These are phyloP conservation scores for Globisporangium yorkense DNA, from an alignment of 352 stramenopile species.

Conservation along the genomic window DNA sequence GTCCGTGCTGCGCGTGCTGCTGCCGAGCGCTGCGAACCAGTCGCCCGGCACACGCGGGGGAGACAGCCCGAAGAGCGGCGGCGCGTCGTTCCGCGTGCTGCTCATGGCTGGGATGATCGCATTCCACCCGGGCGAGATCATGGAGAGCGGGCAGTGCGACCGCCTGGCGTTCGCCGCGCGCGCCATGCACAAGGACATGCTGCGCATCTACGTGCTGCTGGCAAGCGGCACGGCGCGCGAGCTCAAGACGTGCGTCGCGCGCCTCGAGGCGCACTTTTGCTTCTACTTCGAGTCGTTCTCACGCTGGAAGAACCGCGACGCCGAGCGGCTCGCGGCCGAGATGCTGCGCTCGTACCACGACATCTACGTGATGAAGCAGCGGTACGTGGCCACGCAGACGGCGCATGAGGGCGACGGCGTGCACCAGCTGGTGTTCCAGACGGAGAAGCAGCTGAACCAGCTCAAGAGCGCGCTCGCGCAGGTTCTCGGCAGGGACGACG, in stretches of 20 bases:
- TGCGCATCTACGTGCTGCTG: constrained; percentile 27
- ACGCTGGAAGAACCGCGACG: constrained; percentile 54
- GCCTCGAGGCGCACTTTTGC: constrained; percentile 45
- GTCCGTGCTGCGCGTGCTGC: constrained; percentile 45
- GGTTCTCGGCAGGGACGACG: constrained; percentile 42
- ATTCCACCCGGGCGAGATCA: constrained; percentile 58
- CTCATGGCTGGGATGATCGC: constrained; percentile 72
- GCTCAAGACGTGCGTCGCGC: constrained; percentile 34
- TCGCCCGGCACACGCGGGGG: constrained; percentile 4
- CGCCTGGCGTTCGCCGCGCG: constrained; percentile 40
- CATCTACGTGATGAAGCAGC: constrained; percentile 35
- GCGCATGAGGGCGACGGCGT: constrained; percentile 39
- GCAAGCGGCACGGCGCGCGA: constrained; percentile 25
- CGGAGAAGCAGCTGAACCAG: constrained; percentile 51
- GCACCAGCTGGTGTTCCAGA: constrained; percentile 49
- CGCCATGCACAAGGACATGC: constrained; percentile 31
- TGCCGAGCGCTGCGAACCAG: constrained; percentile 15
- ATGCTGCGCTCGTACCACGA: constrained; percentile 52
- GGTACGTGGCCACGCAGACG: constrained; percentile 30
- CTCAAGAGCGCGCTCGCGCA: constrained; percentile 45
- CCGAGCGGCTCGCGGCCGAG: constrained; percentile 40
- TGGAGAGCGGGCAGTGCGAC: constrained; percentile 39
- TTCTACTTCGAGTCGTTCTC: constrained; percentile 70
- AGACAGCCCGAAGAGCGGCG: background rate
- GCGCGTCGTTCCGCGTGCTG: constrained; percentile 50